Percentiles rank a stretch among this genome's conserved stretches.
Evolutionary conservation across 2,329 filamentous ascomycete genomes (phyloP).

Genomic region (Hymenotorrendiella dingleyae): DNA sequence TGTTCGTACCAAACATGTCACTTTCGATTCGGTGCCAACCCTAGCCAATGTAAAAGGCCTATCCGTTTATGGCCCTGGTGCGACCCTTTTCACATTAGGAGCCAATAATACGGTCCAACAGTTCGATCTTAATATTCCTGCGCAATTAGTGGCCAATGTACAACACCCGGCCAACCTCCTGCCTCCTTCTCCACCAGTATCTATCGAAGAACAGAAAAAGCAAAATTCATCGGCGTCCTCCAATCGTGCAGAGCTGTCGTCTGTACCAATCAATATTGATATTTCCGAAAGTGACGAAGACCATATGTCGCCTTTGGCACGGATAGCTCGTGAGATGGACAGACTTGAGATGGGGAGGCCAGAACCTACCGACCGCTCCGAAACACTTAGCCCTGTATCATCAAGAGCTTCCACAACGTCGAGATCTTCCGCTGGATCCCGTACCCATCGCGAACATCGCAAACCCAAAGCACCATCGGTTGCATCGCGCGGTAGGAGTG

Average conservation of each 20-base stretch:
- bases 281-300: conserved; percentile 74
- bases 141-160: conserved; percentile 76
- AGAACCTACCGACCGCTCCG: conserved; percentile 23
- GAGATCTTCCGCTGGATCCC: conserved; percentile 49
- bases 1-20: conserved; percentile 95
- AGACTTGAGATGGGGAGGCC: conserved; percentile 25
- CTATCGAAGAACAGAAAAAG: conserved; percentile 63
- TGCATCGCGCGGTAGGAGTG: conserved; percentile 49
- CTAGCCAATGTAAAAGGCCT: conserved; percentile 75
- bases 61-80: conserved; percentile 82
- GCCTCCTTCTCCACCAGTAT: conserved; percentile 77
- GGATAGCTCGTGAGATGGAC: conserved; percentile 66
- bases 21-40: conserved; percentile 81
- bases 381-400: conserved; percentile 30
- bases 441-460: conserved; percentile 34
- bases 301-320: conserved; percentile 67
- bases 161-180: conserved; percentile 77
- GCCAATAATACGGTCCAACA: conserved; percentile 88
- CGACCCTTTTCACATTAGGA: conserved; percentile 86
- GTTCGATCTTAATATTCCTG: conserved; percentile 82
- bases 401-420: conserved; percentile 37
- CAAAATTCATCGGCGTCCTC: conserved; percentile 18
- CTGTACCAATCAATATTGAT: conserved; percentile 50
- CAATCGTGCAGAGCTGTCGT: conserved; percentile 33
- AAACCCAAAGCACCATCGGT: conserved; percentile 41